A percentile compares a stretch with the other conserved stretches of the same genome.
phyloP scores from a whole-genome alignment of 768 basidiomycete species.

The Rhodotorula kratochvilovae region DNA sequence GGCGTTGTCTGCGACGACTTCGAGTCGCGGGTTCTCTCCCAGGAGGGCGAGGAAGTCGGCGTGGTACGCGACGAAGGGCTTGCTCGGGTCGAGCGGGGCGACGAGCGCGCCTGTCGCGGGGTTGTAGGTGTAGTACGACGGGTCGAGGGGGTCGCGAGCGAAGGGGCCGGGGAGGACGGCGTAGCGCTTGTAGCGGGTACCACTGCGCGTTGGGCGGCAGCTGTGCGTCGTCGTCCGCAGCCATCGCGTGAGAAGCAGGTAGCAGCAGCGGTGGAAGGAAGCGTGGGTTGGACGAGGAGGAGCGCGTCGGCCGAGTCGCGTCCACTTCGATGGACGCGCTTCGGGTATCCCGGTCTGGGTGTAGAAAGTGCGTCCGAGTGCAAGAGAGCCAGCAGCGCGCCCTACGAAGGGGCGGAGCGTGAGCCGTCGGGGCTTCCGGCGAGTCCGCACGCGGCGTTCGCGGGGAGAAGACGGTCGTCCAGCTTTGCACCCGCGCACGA shows the following conservation, averaged over 20 bases:
- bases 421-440: too few relatives aligned
- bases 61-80: conserved; percentile 61
- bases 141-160: not conserved
- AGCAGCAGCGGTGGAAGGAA: too few relatives aligned
- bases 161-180: conserved; percentile 11
- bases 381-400: too few relatives aligned
- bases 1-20: conserved; percentile 57
- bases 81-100: conserved; percentile 60
- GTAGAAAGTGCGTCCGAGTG: too few relatives aligned
- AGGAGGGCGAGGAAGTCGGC: conserved; percentile 59
- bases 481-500: too few relatives aligned
- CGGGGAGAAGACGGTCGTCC: too few relatives aligned
- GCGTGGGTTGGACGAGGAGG: not conserved
- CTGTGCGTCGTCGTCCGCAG: not conserved
- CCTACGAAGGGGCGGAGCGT: too few relatives aligned
- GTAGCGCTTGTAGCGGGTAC: conserved; percentile 1
- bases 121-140: not conserved
- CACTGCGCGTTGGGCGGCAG: not conserved
- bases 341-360: too few relatives aligned
- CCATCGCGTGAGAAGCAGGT: too few relatives aligned
- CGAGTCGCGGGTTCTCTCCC: conserved; percentile 58
- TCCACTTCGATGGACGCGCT: too few relatives aligned
- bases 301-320: too few relatives aligned
- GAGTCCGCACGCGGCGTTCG: too few relatives aligned
- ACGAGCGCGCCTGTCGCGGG: conserved; percentile 39